Evolutionary conservation across 2,329 filamentous ascomycete genomes (phyloP).

Genomic region (Arthrobotrys sphaeroides): DNA sequence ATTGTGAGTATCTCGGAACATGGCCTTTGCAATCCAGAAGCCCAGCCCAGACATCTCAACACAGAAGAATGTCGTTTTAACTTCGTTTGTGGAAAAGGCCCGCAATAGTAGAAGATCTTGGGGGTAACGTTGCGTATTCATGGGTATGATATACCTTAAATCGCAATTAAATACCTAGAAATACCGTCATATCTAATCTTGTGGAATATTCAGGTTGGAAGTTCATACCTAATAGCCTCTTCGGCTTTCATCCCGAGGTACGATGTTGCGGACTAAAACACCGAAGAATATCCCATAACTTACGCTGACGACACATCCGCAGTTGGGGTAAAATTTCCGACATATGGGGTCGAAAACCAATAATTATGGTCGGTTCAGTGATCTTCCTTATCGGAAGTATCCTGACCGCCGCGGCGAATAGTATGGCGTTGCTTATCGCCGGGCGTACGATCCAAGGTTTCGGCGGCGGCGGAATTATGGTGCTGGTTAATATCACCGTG

Average conservation of each 20-base stretch:
- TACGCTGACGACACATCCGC: background rate
- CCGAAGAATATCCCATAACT: background rate
- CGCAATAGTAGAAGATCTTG: slow-evolving; percentile 44
- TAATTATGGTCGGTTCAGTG: slow-evolving; percentile 69
- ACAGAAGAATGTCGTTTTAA: background rate
- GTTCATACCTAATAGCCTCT: slow-evolving; percentile 48
- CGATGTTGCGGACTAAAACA: background rate
- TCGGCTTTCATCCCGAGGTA: slow-evolving; percentile 53
- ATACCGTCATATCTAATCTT: background rate
- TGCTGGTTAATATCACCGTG: slow-evolving; percentile 70
- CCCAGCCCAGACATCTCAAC: background rate
- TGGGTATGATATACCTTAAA: slow-evolving; percentile 21
- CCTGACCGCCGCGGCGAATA: slow-evolving; percentile 66
- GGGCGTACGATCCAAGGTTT: slow-evolving; percentile 69
- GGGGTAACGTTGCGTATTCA: slow-evolving; percentile 42
- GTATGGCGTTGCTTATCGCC: slow-evolving; percentile 67
- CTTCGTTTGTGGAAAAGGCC: slow-evolving; percentile 13
- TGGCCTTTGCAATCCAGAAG: no score
- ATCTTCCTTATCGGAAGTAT: slow-evolving; percentile 71
- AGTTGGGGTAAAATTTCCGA: slow-evolving; percentile 62
- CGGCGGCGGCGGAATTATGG: slow-evolving; percentile 69
- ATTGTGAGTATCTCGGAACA: slow-evolving; percentile 31
- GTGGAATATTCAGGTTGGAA: slow-evolving; percentile 28
- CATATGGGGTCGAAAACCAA: slow-evolving; percentile 73
- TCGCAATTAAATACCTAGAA: background rate